phyloP scores from a whole-genome alignment of 2,329 filamentous ascomycete species.

The Grosmannia huntii region DNA sequence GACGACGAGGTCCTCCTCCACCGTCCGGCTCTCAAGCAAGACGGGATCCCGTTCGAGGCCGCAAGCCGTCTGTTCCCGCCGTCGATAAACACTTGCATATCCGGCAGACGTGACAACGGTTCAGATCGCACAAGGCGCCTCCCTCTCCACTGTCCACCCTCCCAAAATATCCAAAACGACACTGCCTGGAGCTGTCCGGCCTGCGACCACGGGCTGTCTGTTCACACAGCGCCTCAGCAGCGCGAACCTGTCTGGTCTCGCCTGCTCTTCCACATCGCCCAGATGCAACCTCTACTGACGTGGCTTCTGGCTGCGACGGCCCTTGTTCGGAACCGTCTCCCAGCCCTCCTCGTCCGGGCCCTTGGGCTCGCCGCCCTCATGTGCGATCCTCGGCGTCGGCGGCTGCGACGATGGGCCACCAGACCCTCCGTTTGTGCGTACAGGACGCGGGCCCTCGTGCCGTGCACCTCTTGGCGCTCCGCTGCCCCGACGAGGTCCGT shows the following conservation, averaged over 20 bases:
- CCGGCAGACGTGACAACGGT: not conserved
- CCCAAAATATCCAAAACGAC: slow-evolving; percentile 5
- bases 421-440: slow-evolving; percentile 35
- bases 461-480: slow-evolving; percentile 19
- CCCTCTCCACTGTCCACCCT: no score
- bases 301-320: slow-evolving; percentile 21
- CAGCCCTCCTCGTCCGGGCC: slow-evolving; percentile 45
- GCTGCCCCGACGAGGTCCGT: slow-evolving; percentile 29
- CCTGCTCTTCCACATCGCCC: not conserved
- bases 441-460: slow-evolving; percentile 30
- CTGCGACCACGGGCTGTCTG: not conserved
- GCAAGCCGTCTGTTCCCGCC: not conserved
- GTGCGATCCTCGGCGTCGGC: slow-evolving; percentile 17
- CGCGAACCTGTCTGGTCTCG: not conserved
- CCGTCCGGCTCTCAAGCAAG: no score
- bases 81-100: not conserved
- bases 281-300: slow-evolving; percentile 1
- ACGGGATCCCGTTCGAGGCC: not conserved
- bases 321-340: slow-evolving; percentile 41
- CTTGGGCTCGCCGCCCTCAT: slow-evolving; percentile 19
- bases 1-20: not conserved
- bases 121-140: not conserved
- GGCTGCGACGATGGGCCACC: slow-evolving; percentile 19
- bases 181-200: not conserved
- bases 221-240: not conserved